Evolutionary conservation across 768 basidiomycete species (phyloP), one percentile per base, ranked within the genome.

Genomic region (Kwoniella heveanensis): DNA sequence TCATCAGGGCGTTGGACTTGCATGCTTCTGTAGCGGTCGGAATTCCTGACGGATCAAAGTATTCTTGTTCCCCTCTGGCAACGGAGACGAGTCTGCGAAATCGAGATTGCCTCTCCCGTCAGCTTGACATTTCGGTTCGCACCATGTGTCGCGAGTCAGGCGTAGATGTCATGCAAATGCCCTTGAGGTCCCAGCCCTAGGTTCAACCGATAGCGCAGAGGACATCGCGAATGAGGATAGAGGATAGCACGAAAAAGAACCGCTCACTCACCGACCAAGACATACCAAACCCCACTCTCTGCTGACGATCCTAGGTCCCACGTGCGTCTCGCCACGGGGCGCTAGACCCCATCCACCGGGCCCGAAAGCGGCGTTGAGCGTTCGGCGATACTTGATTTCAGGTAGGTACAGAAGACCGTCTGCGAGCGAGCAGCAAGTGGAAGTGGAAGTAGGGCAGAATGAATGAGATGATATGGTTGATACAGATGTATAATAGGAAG

Each of bases 301-400:
- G 72, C 90, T 92, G 44, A 97, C 93, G 54, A 94, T 84, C 77
- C 86, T 90, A 1, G 90, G 88, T 0, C 89, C 86, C 9, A 97
- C 90, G 69, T 92, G 90, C 6, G 91, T 93, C 80, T 95, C 91
- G 49, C 90, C 88, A 15, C 95, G 85, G 1, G 95, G 95, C 13
- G 94, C 95, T 49, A 97, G 85, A 12, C 95, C 95, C 95, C 95
- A 97, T 5, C 88, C 93, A 7, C 95, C 95, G 21, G 95, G 95
- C 12, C 95, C 93, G 72, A 98, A 97, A 0, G 95, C 92, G 70
- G 85, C 87, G 82, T 97, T 97, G 51, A 97, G 81, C 32, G 91
- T 87, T 24, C 95, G 86, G 19, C 95, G 86, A 74, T 97, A 98
- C 77, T 96, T 95, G 73, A 97, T 98, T 80, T 97, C 95, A 21